These are phyloP conservation scores for Camellia sinensis DNA, from an alignment of 148 eudicot species.

Conservation along the genomic window DNA sequence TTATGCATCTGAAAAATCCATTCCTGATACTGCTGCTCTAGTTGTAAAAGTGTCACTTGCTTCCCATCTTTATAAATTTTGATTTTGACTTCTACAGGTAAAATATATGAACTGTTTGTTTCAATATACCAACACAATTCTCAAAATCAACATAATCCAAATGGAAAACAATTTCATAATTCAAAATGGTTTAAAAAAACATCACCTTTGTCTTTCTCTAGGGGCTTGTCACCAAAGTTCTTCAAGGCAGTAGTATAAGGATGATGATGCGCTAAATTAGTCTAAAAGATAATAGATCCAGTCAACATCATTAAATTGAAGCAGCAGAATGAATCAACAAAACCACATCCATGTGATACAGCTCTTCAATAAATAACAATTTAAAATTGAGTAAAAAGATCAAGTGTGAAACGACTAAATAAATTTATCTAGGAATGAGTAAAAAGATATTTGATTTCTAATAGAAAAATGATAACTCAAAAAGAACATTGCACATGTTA, in stretches of 20 bases:
- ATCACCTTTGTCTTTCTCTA: slow-evolving; percentile 41
- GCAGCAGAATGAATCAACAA: background rate
- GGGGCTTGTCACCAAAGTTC: slow-evolving; percentile 46
- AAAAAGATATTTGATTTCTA: background rate
- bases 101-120: background rate
- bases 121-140: background rate
- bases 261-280: slow-evolving; percentile 63
- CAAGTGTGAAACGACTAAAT: background rate
- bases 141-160: background rate
- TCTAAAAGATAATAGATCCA: slow-evolving; percentile 33
- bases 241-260: slow-evolving; percentile 62
- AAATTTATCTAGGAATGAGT: background rate
- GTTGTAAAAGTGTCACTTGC: slow-evolving; percentile 38
- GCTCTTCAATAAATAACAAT: background rate
- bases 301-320: slow-evolving; percentile 6
- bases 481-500: background rate
- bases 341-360: background rate
- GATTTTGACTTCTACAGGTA: slow-evolving; percentile 38
- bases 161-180: background rate
- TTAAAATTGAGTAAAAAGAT: background rate
- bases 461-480: background rate
- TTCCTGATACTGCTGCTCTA: slow-evolving; percentile 55
- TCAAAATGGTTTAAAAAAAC: background rate
- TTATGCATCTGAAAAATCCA: slow-evolving; percentile 71
- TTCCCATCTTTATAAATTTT: slow-evolving; percentile 40